Conservation (phyloP, 495 filamentous ascomycete species). For the Aspergillus ellipticus region DNA sequence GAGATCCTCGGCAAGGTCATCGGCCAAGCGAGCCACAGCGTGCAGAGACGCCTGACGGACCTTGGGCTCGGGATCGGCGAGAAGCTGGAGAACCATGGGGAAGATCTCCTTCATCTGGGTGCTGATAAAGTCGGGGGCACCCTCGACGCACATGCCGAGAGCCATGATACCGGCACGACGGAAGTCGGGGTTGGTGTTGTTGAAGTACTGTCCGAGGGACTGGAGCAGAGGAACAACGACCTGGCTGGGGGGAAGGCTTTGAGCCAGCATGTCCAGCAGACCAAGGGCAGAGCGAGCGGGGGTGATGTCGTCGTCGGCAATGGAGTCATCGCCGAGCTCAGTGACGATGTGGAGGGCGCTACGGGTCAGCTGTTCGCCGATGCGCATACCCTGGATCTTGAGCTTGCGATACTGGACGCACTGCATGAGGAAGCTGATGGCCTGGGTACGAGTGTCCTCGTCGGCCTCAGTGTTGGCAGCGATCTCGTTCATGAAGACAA, state of each 20-base stretch:
- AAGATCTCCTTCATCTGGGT: constrained; percentile 84
- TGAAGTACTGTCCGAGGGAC: constrained; percentile 75
- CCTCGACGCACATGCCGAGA: constrained; percentile 91
- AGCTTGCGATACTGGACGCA: constrained; percentile 86
- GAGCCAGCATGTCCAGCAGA: constrained; percentile 83
- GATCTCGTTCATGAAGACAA: constrained; percentile 92
- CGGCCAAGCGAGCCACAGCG: constrained; percentile 80
- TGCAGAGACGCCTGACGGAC: constrained; percentile 85
- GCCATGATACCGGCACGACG: constrained; percentile 88
- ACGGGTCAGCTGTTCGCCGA: constrained; percentile 80
- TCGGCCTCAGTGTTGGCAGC: constrained; percentile 68
- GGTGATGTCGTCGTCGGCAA: constrained; percentile 82
- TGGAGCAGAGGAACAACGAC: constrained; percentile 91
- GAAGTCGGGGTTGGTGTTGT: constrained; percentile 64
- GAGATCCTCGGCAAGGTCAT: constrained; percentile 88
- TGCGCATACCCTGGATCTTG: constrained; percentile 83
- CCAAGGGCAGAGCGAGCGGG: constrained; percentile 82
- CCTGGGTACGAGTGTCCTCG: constrained; percentile 83
- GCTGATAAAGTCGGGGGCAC: constrained; percentile 91
- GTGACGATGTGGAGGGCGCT: constrained; percentile 84
- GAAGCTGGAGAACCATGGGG: constrained; percentile 77
- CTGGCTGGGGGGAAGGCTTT: constrained; percentile 84
- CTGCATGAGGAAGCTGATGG: constrained; percentile 90
- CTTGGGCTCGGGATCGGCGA: constrained; percentile 74
- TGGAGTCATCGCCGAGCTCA: constrained; percentile 69